Conservation (phyloP, 2,329 filamentous ascomycete genomes). For the Neophaeococcomyces mojaviensis region DNA sequence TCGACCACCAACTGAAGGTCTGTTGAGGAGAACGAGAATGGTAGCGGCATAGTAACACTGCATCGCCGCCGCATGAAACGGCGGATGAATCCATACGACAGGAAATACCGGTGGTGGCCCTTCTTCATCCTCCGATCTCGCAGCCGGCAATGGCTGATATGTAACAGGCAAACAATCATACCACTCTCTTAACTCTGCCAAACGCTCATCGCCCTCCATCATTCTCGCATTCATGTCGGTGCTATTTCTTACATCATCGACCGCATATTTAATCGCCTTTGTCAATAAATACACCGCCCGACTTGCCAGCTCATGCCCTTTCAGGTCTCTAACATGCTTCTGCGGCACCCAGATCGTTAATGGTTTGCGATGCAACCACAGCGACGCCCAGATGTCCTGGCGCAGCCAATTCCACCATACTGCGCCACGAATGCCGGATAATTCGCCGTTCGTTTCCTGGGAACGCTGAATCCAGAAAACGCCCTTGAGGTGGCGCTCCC, state of each 20-base stretch:
- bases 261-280: constrained; percentile 52
- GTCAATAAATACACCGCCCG: constrained; percentile 49
- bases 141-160: constrained; percentile 35
- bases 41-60: constrained; percentile 48
- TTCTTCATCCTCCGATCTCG: constrained; percentile 20
- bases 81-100: constrained; percentile 47
- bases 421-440: constrained; percentile 48
- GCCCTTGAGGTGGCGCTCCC: constrained; percentile 57
- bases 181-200: constrained; percentile 47
- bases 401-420: constrained; percentile 61
- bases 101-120: constrained; percentile 29
- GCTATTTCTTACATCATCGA: constrained; percentile 41
- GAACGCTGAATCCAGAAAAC: constrained; percentile 61
- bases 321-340: constrained; percentile 41
- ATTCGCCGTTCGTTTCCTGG: constrained; percentile 53
- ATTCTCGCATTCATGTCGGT: constrained; percentile 39
- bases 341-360: constrained; percentile 54
- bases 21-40: constrained; percentile 47
- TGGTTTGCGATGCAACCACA: constrained; percentile 49
- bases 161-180: constrained; percentile 34
- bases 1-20: constrained; percentile 44
- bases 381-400: constrained; percentile 60
- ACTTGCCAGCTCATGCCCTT: constrained; percentile 47
- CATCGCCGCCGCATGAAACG: constrained; percentile 41
- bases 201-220: constrained; percentile 38